These are phyloP conservation scores for Medicago lupulina DNA, from an alignment of 306 rosid species.

Conservation along the genomic window DNA sequence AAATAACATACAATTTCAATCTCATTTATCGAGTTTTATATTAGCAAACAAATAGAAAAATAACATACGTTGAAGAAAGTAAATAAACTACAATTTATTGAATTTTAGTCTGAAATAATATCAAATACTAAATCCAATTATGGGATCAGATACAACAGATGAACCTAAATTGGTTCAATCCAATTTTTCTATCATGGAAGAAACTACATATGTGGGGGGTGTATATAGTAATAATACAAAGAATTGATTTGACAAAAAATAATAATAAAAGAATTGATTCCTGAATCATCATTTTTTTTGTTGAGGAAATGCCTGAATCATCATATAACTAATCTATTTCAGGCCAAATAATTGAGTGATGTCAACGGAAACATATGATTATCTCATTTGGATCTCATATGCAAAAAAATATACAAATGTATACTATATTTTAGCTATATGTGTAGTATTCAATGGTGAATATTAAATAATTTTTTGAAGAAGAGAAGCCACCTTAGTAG, in stretches of 20 bases:
- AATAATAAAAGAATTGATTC: conserved; percentile 20
- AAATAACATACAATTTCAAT: no score
- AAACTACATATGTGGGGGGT: background rate
- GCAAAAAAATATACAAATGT: conserved; percentile 29
- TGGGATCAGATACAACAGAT: conserved; percentile 29
- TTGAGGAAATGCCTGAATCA: conserved; percentile 39
- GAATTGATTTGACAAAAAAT: background rate
- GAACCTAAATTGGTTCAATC: conserved; percentile 6
- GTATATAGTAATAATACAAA: background rate
- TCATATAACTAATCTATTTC: conserved; percentile 29
- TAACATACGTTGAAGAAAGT: background rate
- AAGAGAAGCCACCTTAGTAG: no score
- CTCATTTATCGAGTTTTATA: no score
- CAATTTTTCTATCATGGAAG: background rate
- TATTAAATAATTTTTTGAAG: no score
- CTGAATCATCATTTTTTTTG: conserved; percentile 32
- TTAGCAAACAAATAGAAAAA: no score
- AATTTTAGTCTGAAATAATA: background rate
- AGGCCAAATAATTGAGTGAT: conserved; percentile 44
- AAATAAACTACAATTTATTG: background rate
- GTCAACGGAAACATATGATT: conserved; percentile 35
- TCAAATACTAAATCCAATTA: conserved; percentile 10
- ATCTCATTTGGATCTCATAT: conserved; percentile 31
- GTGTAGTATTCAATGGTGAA: background rate
- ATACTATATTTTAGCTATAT: background rate